A percentile compares a stretch with the other conserved stretches of the same genome.
Conservation (phyloP, 257 asterid species). For the Anisodus tanguticus region DNA sequence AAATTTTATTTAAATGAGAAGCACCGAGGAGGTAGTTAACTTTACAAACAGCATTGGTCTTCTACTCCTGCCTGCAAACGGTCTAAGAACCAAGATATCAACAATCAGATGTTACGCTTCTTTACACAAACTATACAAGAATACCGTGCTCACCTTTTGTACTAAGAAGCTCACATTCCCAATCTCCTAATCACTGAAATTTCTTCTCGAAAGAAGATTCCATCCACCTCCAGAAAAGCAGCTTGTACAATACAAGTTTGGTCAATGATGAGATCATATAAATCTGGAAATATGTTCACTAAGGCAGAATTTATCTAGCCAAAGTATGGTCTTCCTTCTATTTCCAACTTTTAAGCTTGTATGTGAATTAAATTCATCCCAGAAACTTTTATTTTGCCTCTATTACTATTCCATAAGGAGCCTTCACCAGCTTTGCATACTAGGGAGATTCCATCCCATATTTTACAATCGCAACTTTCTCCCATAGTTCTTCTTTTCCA, state of each 20-base stretch:
- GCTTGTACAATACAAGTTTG: neutral
- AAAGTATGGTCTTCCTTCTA: neutral
- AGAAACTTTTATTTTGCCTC: neutral
- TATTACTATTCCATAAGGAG: neutral
- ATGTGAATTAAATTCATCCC: constrained; percentile 2
- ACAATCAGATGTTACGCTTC: neutral
- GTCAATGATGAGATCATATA: neutral
- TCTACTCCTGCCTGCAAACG: neutral
- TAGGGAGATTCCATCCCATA: neutral
- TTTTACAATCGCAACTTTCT: constrained; percentile 9
- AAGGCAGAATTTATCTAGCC: neutral
- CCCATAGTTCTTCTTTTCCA: neutral
- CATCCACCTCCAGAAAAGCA: neutral
- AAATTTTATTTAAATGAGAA: neutral
- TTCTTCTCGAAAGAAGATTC: neutral
- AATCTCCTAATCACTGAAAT: neutral
- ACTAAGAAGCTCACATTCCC: neutral
- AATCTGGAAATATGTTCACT: neutral
- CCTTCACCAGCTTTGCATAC: neutral
- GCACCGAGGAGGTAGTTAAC: neutral
- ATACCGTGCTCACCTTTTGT: neutral
- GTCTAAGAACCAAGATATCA: neutral
- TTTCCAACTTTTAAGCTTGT: neutral
- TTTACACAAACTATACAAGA: neutral
- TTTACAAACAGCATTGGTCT: neutral